Percentiles rank a stretch among this genome's conserved stretches.
These are phyloP conservation scores for Delphinella strobiligena DNA, from an alignment of 2,329 filamentous ascomycete species.

Conservation along the genomic window DNA sequence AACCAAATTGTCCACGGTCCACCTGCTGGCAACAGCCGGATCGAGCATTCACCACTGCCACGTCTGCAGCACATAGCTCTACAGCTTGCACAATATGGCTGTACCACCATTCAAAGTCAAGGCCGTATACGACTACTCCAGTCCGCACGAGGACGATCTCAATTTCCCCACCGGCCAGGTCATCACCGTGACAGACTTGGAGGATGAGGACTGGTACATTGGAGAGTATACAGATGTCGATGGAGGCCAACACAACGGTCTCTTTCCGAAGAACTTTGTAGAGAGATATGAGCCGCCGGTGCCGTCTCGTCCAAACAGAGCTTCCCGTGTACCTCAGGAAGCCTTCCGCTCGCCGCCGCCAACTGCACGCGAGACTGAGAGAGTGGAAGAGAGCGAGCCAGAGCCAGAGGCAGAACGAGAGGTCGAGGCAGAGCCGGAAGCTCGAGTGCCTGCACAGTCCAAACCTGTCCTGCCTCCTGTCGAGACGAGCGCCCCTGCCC, in stretches of 20 bases:
- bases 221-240: slow-evolving; percentile 72
- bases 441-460: slow-evolving; percentile 18
- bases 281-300: slow-evolving; percentile 88
- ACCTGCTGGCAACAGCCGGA: too few species aligned
- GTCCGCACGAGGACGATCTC: slow-evolving; percentile 88
- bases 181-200: slow-evolving; percentile 84
- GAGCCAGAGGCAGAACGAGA: slow-evolving; percentile 21
- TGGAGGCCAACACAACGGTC: slow-evolving; percentile 66
- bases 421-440: slow-evolving; percentile 15
- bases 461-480: slow-evolving; percentile 10
- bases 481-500: slow-evolving; percentile 1
- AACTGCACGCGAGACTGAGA: slow-evolving; percentile 22
- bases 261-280: slow-evolving; percentile 95
- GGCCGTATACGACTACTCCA: slow-evolving; percentile 88
- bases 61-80: neutral
- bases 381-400: slow-evolving; percentile 17
- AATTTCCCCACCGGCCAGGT: slow-evolving; percentile 75
- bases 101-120: slow-evolving; percentile 77
- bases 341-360: slow-evolving; percentile 14
- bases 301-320: slow-evolving; percentile 70
- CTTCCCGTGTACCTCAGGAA: slow-evolving; percentile 57
- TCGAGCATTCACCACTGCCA: neutral
- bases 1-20: too few species aligned
- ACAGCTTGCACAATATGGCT: slow-evolving; percentile 41
- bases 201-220: slow-evolving; percentile 88